Conservation (phyloP, 495 filamentous ascomycete genomes). For the Neurospora sp. region DNA sequence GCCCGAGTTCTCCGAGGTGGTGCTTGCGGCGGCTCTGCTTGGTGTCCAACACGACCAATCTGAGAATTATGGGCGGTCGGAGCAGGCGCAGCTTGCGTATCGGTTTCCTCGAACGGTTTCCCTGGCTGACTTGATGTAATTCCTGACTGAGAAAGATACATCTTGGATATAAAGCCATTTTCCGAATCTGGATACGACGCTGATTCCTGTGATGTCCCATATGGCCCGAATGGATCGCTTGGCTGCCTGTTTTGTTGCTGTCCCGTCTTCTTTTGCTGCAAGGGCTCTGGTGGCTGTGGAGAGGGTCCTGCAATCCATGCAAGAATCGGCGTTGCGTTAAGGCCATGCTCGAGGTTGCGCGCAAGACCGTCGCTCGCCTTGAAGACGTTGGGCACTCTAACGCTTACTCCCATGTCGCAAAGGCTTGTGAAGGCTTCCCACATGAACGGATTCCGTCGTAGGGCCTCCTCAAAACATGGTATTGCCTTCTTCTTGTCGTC, state of each 20-base stretch:
- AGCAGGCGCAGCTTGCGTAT: conserved; percentile 27
- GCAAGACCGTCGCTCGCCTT: conserved; percentile 48
- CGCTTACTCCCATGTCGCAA: conserved; percentile 54
- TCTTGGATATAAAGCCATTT: conserved; percentile 34
- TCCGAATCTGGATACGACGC: conserved; percentile 8
- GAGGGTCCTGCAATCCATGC: conserved; percentile 22
- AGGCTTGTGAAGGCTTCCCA: conserved; percentile 94
- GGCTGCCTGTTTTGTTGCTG: conserved; percentile 14
- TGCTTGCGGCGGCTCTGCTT: conserved; percentile 55
- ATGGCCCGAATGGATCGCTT: conserved; percentile 36
- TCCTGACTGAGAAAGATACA: conserved; percentile 28
- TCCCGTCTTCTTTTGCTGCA: conserved; percentile 21
- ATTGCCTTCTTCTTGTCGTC: conserved; percentile 73
- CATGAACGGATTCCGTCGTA: conserved; percentile 91
- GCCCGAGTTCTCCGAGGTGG: conserved; percentile 53
- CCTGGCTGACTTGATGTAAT: conserved; percentile 13
- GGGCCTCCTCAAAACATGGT: conserved; percentile 72
- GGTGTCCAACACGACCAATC: conserved; percentile 18
- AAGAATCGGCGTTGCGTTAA: conserved; percentile 6
- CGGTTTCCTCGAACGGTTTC: conserved; percentile 22
- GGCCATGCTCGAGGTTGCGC: conserved; percentile 29
- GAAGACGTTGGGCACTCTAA: conserved; percentile 78
- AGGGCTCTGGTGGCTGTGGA: conserved; percentile 18
- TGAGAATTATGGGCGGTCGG: conserved; percentile 22
- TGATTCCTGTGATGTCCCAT: conserved; percentile 4